Evolutionary conservation across 176 grass and related monocot species (phyloP).

Genomic region (Chloris gayana): DNA sequence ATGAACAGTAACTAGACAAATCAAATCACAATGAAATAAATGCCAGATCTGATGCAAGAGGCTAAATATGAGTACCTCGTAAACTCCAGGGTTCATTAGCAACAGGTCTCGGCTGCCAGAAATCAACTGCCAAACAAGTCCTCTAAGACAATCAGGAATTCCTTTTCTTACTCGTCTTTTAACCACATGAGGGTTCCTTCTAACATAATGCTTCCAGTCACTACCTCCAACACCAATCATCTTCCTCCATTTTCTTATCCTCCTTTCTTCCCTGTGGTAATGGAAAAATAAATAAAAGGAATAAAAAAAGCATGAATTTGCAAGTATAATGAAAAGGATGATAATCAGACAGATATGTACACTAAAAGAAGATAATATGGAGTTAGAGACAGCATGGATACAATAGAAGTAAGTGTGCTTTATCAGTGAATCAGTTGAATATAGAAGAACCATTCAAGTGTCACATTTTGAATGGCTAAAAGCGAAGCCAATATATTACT

Average conservation of each 20-base stretch:
- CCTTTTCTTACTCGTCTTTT: conserved; percentile 94
- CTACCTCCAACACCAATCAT: conserved; percentile 95
- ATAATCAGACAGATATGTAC: too few relatives aligned
- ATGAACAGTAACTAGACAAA: neutral
- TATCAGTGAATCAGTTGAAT: conserved; percentile 7
- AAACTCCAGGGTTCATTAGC: conserved; percentile 88
- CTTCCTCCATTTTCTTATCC: conserved; percentile 98
- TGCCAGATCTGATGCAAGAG: neutral
- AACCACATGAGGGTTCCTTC: conserved; percentile 84
- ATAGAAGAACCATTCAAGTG: neutral
- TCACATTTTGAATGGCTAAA: neutral
- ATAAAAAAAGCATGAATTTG: neutral
- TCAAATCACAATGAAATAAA: neutral
- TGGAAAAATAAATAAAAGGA: conserved; percentile 9
- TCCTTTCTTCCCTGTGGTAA: conserved; percentile 68
- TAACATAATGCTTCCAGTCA: conserved; percentile 95
- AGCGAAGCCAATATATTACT: neutral
- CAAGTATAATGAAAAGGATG: too few relatives aligned
- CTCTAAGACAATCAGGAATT: conserved; percentile 97
- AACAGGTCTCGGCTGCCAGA: conserved; percentile 93
- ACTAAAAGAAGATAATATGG: neutral
- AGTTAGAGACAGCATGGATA: neutral
- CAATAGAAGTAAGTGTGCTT: conserved; percentile 12
- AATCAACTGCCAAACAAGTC: conserved; percentile 96
- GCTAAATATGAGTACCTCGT: conserved; percentile 63